Evolutionary conservation across 257 asterid species (phyloP), one percentile per base, ranked within the genome.

Genomic region (Solanum pinnatisectum): DNA sequence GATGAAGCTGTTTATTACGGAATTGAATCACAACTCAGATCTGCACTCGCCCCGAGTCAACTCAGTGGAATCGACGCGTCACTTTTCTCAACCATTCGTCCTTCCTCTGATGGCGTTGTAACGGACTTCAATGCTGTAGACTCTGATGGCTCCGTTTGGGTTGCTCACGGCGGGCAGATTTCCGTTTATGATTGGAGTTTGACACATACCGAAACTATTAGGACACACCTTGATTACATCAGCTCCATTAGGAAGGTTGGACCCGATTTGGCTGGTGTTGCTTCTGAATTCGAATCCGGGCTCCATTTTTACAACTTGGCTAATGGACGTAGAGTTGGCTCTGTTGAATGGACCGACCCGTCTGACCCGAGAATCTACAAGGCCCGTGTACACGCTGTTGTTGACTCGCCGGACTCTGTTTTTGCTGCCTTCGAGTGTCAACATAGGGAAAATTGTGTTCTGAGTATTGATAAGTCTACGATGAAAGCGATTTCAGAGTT

Each of bases 161-260:
- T 92, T 9, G 99, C 98, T 59, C 98, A 97, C 89, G 98, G 98
- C 18, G 99, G 99, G 5, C 98, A 95, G 91, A 87, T 97, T 73
- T 93, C 98, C 33, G 94, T 97, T 86, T 97, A 95, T 63, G 99
- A 97, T 90, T 96, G 98, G 99, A 95, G 91, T 88, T 92, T 97
- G 52, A 89, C 92, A 73, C 98, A 92, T 78, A 82, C 92, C 1
- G 95, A 91, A 6, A 93, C 98, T 11, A 94, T 94, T 13, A 88
- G 99, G 70, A 97, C 99, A 14, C 99, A 97, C 84, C 87, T 96
- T 36, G 99, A 97, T 90, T 87, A 85, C 77, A 93, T 97, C 25
- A 90, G 89, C 37, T 90, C 94, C 12, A 85, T 97, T 65, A 88
- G 89, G 27, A 84, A 91, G 59, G 81, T 97, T 74, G 87, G 89